Base-by-base conservation (phyloP, 2,329 filamentous ascomycete species). In the Lachnellula cervina region DNA sequence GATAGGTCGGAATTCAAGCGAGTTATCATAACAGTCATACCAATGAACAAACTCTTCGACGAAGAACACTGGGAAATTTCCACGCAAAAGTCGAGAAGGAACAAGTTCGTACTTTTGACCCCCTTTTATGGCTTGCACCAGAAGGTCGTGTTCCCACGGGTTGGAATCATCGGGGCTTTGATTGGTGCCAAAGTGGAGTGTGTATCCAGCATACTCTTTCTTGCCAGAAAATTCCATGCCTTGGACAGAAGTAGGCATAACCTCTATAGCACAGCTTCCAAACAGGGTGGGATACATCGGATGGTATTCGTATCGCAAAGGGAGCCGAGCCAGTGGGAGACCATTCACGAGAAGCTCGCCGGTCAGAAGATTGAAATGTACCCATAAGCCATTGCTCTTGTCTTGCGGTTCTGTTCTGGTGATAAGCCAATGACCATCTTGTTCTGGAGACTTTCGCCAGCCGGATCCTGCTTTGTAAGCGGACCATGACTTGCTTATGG, bases 341-440 rank as follows among this genome's bases (percentile, higher is more conserved):
- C 80, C 80, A 55, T 82, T 71, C 1, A 83, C 72, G 0, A 81
- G 70, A 0, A 84, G 67, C 35, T 78, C 70, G 0, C 76, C 80
- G 0, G 73, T 78, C 2, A 84, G 57, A 0, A 82, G 49, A 56
- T 80, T 79, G 59, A 76, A 76, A 28, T 77, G 73, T 5, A 79
- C 70, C 1, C n/a, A 1, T 14, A 69, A 58, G 8, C 54, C 16
- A 7, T 19, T 28, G 28, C 34, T 38, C 28, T 55, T 45, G 19
- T 6, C 28, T 17, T 57, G 16, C 9, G 37, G 46, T 34, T 19
- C 51, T 7, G 62, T 65, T 25, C 47, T 52, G 1, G 55, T 65
- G 6, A 57, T 46, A 1, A 70, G 28, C 70, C 69, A 74, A 21
- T 69, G 52, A 21, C 59, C 61, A 19, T 56, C 40, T 17, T 34